Conservation (phyloP, 108 stramenopile species). For the Fistulifera solaris region DNA sequence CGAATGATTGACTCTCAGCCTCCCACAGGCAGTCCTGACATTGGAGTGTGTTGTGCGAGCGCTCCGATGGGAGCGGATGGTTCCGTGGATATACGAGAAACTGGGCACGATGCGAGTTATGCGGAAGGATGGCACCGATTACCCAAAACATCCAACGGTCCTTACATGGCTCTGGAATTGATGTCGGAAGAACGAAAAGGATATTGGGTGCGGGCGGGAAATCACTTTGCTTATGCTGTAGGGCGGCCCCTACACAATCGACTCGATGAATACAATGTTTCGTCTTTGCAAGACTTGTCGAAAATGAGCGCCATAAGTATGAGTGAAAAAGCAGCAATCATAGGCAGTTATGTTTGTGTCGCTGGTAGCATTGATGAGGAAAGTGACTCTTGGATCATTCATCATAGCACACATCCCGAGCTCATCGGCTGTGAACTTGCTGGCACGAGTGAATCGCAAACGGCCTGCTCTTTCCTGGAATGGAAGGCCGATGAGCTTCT, state of each 20-base stretch:
- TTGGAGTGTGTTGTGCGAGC: constrained; percentile 33
- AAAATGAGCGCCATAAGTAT: not conserved
- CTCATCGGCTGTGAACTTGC: constrained; percentile 19
- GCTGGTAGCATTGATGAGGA: constrained; percentile 9
- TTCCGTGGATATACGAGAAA: constrained; percentile 27
- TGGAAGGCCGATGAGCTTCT: not conserved
- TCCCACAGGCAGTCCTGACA: constrained; percentile 28
- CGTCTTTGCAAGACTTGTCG: constrained; percentile 10
- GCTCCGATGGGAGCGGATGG: constrained; percentile 14
- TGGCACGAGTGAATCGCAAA: constrained; percentile 11
- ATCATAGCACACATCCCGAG: constrained; percentile 20
- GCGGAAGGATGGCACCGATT: constrained; percentile 43
- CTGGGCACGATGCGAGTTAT: constrained; percentile 37
- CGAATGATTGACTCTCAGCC: constrained; percentile 37
- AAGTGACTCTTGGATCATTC: constrained; percentile 8
- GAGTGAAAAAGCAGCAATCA: not conserved
- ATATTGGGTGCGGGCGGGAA: constrained; percentile 36
- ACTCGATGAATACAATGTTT: constrained; percentile 6
- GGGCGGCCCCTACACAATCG: constrained; percentile 16
- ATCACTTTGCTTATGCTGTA: constrained; percentile 38
- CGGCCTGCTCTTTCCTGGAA: not conserved
- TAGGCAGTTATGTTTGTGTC: constrained; percentile 15
- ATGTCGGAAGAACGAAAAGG: constrained; percentile 26
- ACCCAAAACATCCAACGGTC: constrained; percentile 14
- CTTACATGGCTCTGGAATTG: constrained; percentile 26